These are phyloP conservation scores for Prunus campanulata DNA, from an alignment of 306 rosid genomes.

Conservation along the genomic window DNA sequence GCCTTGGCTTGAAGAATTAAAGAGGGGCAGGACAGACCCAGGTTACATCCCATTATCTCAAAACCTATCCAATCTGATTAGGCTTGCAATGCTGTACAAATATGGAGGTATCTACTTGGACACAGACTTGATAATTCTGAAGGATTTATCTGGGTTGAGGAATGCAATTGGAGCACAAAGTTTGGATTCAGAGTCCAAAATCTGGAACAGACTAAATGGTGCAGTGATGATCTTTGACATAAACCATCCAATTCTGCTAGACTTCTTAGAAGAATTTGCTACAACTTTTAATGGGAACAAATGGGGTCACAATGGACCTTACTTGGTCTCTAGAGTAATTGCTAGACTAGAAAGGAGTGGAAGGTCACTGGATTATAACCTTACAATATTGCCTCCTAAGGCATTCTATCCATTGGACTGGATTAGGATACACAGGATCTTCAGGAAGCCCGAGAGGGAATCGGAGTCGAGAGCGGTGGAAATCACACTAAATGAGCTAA, in stretches of 20 bases:
- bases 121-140: conserved; percentile 44
- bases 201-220: conserved; percentile 45
- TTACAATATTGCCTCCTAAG: too few species aligned
- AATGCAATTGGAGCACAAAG: conserved; percentile 60
- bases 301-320: conserved; percentile 74
- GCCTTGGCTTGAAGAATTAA: conserved; percentile 39
- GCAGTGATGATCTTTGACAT: conserved; percentile 49
- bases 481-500: conserved; percentile 37
- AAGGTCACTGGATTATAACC: background rate
- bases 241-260: conserved; percentile 50
- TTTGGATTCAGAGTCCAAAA: conserved; percentile 22
- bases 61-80: conserved; percentile 45
- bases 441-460: conserved; percentile 29
- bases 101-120: conserved; percentile 60
- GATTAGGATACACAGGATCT: conserved; percentile 26
- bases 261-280: conserved; percentile 43
- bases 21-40: conserved; percentile 47
- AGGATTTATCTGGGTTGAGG: conserved; percentile 37
- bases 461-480: conserved; percentile 40
- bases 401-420: conserved; percentile 44
- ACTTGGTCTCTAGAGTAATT: conserved; percentile 59
- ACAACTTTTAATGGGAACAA: conserved; percentile 49
- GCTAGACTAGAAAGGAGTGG: conserved; percentile 19
- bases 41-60: conserved; percentile 55
- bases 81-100: conserved; percentile 49